phyloP scores from a whole-genome alignment of 1,284 basidiomycete genomes.

The Trichosporon coremiiforme region DNA sequence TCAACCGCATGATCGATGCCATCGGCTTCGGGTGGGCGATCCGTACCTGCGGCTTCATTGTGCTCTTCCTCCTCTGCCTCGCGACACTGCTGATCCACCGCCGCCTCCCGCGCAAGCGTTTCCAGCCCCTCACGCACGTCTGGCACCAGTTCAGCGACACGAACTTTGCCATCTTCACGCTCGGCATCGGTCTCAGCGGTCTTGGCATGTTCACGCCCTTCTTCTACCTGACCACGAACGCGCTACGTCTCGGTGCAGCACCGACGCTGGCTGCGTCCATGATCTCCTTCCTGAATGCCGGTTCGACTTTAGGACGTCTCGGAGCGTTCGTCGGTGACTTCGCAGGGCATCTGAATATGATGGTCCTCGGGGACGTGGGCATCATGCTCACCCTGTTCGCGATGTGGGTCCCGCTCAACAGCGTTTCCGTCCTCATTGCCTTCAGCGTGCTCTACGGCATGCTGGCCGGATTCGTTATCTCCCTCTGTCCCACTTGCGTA shows the following conservation, averaged over 20 bases:
- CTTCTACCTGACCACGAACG: slow-evolving; percentile 46
- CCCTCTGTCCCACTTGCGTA: slow-evolving; percentile 39
- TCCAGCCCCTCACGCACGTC: slow-evolving; percentile 30
- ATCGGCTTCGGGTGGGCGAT: slow-evolving; percentile 38
- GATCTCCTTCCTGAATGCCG: slow-evolving; percentile 46
- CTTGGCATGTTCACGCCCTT: slow-evolving; percentile 46
- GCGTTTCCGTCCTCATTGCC: slow-evolving; percentile 40
- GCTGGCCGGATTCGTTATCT: slow-evolving; percentile 37
- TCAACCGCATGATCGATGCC: slow-evolving; percentile 20
- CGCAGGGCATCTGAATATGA: slow-evolving; percentile 41
- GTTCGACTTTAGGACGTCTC: slow-evolving; percentile 38
- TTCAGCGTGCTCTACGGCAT: slow-evolving; percentile 53
- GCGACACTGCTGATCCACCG: slow-evolving; percentile 33
- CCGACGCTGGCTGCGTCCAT: slow-evolving; percentile 39
- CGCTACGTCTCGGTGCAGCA: slow-evolving; percentile 39
- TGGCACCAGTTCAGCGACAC: slow-evolving; percentile 36
- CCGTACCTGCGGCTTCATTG: slow-evolving; percentile 39
- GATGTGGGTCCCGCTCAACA: slow-evolving; percentile 36
- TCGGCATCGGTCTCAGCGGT: slow-evolving; percentile 38
- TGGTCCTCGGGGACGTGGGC: slow-evolving; percentile 36
- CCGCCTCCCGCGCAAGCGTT: slow-evolving; percentile 33
- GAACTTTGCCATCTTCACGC: slow-evolving; percentile 37
- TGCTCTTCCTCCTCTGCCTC: slow-evolving; percentile 34
- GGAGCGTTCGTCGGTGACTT: slow-evolving; percentile 25
- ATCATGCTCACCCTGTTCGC: slow-evolving; percentile 34